A percentile compares a stretch with the other conserved stretches of the same genome.
Conservation (phyloP, 352 stramenopile species). For the Aphanomyces cochlioides region DNA sequence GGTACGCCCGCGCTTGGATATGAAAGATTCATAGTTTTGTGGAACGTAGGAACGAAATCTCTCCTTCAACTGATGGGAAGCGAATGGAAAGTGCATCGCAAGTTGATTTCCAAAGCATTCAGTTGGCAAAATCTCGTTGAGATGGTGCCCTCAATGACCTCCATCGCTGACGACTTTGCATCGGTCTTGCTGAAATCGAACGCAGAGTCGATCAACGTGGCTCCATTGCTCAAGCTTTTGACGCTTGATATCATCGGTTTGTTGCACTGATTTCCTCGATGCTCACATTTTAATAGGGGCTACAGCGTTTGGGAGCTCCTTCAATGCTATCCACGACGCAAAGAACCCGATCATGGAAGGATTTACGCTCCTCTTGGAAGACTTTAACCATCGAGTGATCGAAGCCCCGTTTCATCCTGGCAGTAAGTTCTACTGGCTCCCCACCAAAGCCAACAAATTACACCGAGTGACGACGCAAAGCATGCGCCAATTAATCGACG, state of each 20-base stretch:
- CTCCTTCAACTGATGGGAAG: not conserved
- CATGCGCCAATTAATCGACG: conserved; percentile 3
- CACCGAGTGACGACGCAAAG: not conserved
- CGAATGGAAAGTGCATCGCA: conserved; percentile 25
- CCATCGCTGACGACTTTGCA: conserved; percentile 13
- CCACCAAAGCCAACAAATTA: conserved; percentile 6
- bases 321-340: not conserved
- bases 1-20: not conserved
- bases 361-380: conserved; percentile 21
- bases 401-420: conserved; percentile 1
- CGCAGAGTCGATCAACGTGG: not conserved
- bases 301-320: conserved; percentile 1
- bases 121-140: conserved; percentile 7
- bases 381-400: not conserved
- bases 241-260: not conserved
- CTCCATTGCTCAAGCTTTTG: conserved; percentile 7
- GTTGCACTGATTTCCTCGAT: no score
- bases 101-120: conserved; percentile 12
- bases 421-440: conserved; percentile 11
- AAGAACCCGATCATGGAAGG: not conserved
- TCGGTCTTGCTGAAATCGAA: not conserved
- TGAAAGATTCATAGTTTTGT: no score
- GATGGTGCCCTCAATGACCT: conserved; percentile 5
- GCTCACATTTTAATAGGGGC: not conserved
- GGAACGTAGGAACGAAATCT: not conserved